A percentile compares a stretch with the other conserved stretches of the same genome.
phyloP scores from a whole-genome alignment of 495 filamentous ascomycete species.

The Daldinia childiae region DNA sequence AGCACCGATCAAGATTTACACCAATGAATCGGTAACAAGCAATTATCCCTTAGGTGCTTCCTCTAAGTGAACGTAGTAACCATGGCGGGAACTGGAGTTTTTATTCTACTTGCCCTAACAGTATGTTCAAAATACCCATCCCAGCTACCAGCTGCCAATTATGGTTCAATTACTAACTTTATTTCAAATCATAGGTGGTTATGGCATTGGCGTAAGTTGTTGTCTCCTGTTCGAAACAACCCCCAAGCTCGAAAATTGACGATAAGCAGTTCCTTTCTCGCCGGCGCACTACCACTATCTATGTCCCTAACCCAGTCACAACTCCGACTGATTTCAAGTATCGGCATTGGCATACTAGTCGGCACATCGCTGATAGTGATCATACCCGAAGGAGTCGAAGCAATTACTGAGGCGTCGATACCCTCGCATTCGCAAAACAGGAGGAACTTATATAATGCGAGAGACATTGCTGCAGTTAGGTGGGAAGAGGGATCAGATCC shows the following conservation, averaged over 20 bases:
- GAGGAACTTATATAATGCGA: constrained; percentile 39
- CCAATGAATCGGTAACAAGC: constrained; percentile 47
- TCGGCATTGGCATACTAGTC: constrained; percentile 93
- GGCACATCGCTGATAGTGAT: constrained; percentile 96
- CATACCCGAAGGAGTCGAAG: constrained; percentile 95
- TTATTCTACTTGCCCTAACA: constrained; percentile 83
- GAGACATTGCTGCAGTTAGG: constrained; percentile 28
- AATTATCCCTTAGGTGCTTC: constrained; percentile 27
- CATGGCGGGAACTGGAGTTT: constrained; percentile 67
- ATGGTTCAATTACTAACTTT: constrained; percentile 34
- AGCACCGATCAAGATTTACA: not conserved
- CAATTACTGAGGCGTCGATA: constrained; percentile 73
- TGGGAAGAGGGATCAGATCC: constrained; percentile 35
- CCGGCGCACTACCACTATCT: constrained; percentile 90
- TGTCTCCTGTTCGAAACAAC: constrained; percentile 9
- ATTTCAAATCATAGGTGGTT: constrained; percentile 61
- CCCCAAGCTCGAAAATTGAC: constrained; percentile 37
- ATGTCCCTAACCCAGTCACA: constrained; percentile 90
- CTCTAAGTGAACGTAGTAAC: constrained; percentile 36
- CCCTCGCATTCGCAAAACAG: constrained; percentile 53
- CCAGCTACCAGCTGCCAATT: not conserved
- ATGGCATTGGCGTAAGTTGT: constrained; percentile 91
- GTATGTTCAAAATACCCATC: constrained; percentile 43
- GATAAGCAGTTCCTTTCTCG: constrained; percentile 82
- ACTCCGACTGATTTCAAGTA: constrained; percentile 85